Conservation (phyloP, 2,329 filamentous ascomycete genomes). For the Aspergillus ustus region DNA sequence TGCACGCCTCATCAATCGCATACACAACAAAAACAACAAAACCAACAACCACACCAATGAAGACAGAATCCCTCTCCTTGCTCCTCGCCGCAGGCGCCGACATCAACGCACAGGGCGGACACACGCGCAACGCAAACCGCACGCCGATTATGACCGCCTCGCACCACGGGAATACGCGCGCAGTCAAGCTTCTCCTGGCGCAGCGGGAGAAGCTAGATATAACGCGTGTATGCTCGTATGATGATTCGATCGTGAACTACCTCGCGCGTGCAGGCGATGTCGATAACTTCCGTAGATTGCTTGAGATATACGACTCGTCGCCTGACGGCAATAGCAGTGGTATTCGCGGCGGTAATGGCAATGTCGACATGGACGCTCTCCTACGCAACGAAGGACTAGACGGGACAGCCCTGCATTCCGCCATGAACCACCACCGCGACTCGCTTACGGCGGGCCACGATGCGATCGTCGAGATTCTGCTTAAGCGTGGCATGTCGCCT, state of each 20-base stretch:
- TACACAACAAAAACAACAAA: background rate
- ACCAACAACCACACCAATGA: too few relatives aligned
- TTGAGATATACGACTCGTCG: background rate
- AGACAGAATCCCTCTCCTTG: background rate
- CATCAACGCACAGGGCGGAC: background rate
- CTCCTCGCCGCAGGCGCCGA: background rate
- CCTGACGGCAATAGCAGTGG: too few relatives aligned
- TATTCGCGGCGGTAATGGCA: too few relatives aligned
- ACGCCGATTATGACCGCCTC: background rate
- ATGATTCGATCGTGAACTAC: background rate
- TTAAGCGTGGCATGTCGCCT: background rate
- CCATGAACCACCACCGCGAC: background rate
- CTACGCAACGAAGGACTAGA: background rate
- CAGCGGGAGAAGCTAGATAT: background rate
- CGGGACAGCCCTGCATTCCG: background rate
- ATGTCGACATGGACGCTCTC: background rate
- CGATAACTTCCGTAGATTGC: background rate
- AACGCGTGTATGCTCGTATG: too few relatives aligned
- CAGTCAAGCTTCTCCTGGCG: background rate
- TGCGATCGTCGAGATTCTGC: background rate
- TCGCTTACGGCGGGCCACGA: background rate
- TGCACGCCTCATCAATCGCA: background rate
- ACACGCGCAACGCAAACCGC: background rate
- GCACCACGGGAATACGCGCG: background rate
- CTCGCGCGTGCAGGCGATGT: background rate